Percentiles rank a stretch among this genome's conserved stretches.
These are phyloP conservation scores for Russula vinacea DNA, from an alignment of 768 basidiomycete genomes.

Conservation along the genomic window DNA sequence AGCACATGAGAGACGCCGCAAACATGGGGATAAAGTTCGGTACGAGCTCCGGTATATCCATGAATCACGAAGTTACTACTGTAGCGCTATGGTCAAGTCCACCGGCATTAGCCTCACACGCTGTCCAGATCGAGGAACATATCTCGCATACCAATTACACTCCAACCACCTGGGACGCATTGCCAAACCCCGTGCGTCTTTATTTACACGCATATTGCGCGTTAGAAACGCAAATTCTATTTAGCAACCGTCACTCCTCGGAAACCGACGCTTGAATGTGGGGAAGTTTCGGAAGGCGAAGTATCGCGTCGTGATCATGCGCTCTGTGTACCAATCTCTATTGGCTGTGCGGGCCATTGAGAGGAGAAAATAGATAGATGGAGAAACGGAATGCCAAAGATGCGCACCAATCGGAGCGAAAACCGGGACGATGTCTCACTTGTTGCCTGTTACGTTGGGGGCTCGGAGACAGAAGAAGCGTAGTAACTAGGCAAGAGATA, in stretches of 20 bases:
- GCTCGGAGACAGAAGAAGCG: not conserved
- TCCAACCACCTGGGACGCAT: too few relatives aligned
- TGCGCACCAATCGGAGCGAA: not conserved
- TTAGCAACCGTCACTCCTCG: not conserved
- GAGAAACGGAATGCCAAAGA: not conserved
- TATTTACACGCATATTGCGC: too few relatives aligned
- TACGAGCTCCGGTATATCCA: constrained; percentile 12
- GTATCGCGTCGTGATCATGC: not conserved
- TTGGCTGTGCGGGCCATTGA: not conserved
- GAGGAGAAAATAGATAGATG: not conserved
- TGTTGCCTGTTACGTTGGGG: not conserved
- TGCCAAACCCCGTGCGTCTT: too few relatives aligned
- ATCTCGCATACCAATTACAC: too few relatives aligned
- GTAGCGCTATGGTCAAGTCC: not conserved
- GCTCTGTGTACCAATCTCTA: not conserved
- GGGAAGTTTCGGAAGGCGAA: not conserved
- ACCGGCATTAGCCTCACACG: too few relatives aligned
- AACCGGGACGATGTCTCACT: not conserved
- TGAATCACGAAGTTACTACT: not conserved
- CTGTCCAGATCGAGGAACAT: too few relatives aligned
- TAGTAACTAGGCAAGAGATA: not conserved
- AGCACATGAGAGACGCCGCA: not conserved
- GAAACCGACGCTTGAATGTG: not conserved
- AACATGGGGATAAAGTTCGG: constrained; percentile 12
- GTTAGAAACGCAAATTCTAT: too few relatives aligned